Conservation (phyloP, 1,139 yeast species). For the Dujonia santamariae region DNA sequence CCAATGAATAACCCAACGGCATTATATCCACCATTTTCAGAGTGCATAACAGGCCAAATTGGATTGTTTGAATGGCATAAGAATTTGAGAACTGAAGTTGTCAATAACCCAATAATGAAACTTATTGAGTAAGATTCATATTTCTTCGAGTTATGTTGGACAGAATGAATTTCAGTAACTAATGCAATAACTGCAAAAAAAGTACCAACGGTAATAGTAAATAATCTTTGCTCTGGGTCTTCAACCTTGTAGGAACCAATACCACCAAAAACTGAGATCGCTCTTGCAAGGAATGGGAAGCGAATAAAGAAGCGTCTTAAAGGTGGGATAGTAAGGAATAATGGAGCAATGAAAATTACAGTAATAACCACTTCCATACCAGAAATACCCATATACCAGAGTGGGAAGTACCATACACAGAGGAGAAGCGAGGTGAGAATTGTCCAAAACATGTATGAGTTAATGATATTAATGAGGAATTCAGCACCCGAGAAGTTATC, state of each 20-base stretch:
- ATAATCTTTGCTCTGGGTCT: constrained; percentile 67
- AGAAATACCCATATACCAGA: constrained; percentile 97
- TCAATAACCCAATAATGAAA: constrained; percentile 67
- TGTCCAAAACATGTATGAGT: constrained; percentile 81
- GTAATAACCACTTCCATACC: constrained; percentile 80
- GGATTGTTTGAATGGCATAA: constrained; percentile 86
- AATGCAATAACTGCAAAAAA: constrained; percentile 62
- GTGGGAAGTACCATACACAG: constrained; percentile 94
- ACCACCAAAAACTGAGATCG: constrained; percentile 62
- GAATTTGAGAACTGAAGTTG: constrained; percentile 73
- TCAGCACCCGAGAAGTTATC: constrained; percentile 36
- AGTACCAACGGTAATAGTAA: constrained; percentile 65
- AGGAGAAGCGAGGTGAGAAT: constrained; percentile 75
- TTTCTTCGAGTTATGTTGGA: constrained; percentile 38
- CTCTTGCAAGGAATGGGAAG: constrained; percentile 47
- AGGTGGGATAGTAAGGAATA: constrained; percentile 55
- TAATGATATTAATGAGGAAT: constrained; percentile 45
- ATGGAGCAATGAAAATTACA: constrained; percentile 54
- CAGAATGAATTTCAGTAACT: constrained; percentile 51
- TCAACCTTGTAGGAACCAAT: constrained; percentile 70
- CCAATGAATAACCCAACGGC: constrained; percentile 68
- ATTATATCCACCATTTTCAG: constrained; percentile 83
- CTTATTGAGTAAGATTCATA: constrained; percentile 56
- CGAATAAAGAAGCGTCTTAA: constrained; percentile 37
- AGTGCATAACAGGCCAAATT: constrained; percentile 92